Conservation (phyloP, 495 filamentous ascomycete species). For the Aspergillus sclerotiicarbonarius region DNA sequence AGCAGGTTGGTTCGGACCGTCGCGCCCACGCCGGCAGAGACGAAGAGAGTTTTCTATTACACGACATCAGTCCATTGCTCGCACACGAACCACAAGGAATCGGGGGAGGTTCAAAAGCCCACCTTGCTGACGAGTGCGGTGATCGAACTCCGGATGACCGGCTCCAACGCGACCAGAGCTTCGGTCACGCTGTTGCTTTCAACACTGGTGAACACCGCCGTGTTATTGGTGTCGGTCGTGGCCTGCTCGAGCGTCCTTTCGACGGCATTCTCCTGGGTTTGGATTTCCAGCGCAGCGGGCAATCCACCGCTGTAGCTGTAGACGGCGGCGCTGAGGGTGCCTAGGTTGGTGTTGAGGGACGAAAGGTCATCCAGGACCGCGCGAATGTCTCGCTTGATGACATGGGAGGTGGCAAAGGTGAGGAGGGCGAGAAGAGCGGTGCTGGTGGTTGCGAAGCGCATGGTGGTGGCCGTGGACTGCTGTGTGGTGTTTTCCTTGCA, state of each 20-base stretch:
- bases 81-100: not conserved
- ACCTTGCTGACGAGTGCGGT: constrained; percentile 6
- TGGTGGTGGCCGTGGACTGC: not conserved
- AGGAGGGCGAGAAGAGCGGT: not conserved
- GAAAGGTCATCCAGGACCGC: constrained; percentile 7
- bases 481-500: not conserved
- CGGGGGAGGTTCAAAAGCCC: not conserved
- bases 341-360: constrained; percentile 2
- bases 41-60: not conserved
- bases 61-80: not conserved
- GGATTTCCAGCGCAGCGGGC: constrained; percentile 6
- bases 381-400: constrained; percentile 4
- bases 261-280: constrained; percentile 3
- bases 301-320: constrained; percentile 3
- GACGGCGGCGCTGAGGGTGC: constrained; percentile 3
- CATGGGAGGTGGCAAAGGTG: not conserved
- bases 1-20: constrained; percentile 2
- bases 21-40: constrained; percentile 6
- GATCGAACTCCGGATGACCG: constrained; percentile 1
- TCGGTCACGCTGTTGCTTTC: constrained; percentile 10
- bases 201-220: not conserved
- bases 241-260: constrained; percentile 1
- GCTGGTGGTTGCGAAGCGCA: constrained; percentile 2
- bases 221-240: not conserved
- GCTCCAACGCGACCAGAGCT: constrained; percentile 1